Evolutionary conservation across 192 early-diverging fungal species (phyloP), one percentile per base, ranked within the genome.

Genomic region (Umbelopsis sp.): DNA sequence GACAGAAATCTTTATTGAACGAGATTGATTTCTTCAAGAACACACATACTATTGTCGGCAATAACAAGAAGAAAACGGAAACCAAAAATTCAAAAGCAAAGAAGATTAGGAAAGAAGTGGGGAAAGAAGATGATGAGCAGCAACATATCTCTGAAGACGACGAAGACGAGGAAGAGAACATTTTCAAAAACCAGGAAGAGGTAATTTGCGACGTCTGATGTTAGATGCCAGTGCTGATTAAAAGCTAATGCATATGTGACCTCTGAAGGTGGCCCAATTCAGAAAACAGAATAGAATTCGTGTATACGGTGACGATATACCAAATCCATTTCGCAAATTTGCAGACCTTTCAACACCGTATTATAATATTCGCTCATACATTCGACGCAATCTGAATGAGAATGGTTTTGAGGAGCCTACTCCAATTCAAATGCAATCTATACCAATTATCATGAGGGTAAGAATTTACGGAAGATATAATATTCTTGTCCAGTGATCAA

Each of bases 251-350:
- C 6, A 4, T 49, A 4, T 49, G 20, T 21, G 17, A n/a, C 16
- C 0, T 21, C 43, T n/a, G 20, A 16, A 49, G 47, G 47, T 49
- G 16, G 47, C 47, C 16, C 20, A 76, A 22, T 97, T 92, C 76
- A 89, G 96, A 34, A 96, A 91, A 67, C 74, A 84, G 45, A 79
- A 95, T 70, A 77, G 85, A 32, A 98, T 99, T 74, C 89, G 87
- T 26, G 86, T 96, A 0, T 92, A 93, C 45, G 96, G 96, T 7
- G 88, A 90, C 10, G 95, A 96, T 76, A 81, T 96, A 6, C 94
- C 96, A 17, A 83, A 91, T 56, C 97, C 97, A 14, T 84, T 96
- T 72, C 86, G 86, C 47, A 85, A 88, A 6, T 99, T 97, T 72
- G 83, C 83, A 21, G 92, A 93, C 76, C 85, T 99, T 29, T 89